phyloP scores from a whole-genome alignment of 768 basidiomycete genomes.

The Crassisporium funariophilum region DNA sequence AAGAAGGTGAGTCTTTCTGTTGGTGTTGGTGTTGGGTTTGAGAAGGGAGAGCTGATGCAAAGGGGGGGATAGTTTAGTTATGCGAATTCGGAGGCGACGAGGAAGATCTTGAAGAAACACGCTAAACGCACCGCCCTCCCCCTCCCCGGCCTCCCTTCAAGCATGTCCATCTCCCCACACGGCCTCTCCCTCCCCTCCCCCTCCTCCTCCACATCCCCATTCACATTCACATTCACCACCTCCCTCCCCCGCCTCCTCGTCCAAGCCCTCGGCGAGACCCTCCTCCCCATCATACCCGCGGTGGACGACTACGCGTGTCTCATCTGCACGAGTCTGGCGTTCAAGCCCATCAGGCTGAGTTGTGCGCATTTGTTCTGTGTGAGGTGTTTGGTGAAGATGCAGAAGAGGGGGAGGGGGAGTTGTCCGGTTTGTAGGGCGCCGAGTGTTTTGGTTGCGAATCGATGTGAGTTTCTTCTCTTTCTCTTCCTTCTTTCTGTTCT shows the following conservation, averaged over 20 bases:
- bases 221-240: slow-evolving; percentile 11
- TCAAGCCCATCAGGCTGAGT: slow-evolving; percentile 83
- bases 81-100: slow-evolving; percentile 85
- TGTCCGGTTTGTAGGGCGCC: slow-evolving; percentile 88
- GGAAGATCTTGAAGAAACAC: slow-evolving; percentile 95
- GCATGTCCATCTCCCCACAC: slow-evolving; percentile 6
- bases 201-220: slow-evolving; percentile 10
- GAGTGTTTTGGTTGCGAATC: slow-evolving; percentile 74
- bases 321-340: slow-evolving; percentile 89
- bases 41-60: slow-evolving; percentile 1
- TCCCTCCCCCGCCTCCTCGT: slow-evolving; percentile 55
- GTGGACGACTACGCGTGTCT: slow-evolving; percentile 85
- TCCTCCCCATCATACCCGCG: slow-evolving; percentile 79
- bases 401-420: slow-evolving; percentile 69
- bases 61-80: slow-evolving; percentile 76
- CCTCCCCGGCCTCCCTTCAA: slow-evolving; percentile 41
- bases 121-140: slow-evolving; percentile 86
- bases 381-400: slow-evolving; percentile 87
- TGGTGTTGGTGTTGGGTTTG: neutral
- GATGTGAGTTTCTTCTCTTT: slow-evolving; percentile 50
- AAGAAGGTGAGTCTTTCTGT: slow-evolving; percentile 59
- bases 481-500: neutral
- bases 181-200: too few relatives aligned
- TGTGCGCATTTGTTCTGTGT: slow-evolving; percentile 85
- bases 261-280: slow-evolving; percentile 78